A percentile compares a stretch with the other conserved stretches of the same genome.
Evolutionary conservation across 1,284 basidiomycete genomes (phyloP).

Genomic region (Leccinum angustisporum): DNA sequence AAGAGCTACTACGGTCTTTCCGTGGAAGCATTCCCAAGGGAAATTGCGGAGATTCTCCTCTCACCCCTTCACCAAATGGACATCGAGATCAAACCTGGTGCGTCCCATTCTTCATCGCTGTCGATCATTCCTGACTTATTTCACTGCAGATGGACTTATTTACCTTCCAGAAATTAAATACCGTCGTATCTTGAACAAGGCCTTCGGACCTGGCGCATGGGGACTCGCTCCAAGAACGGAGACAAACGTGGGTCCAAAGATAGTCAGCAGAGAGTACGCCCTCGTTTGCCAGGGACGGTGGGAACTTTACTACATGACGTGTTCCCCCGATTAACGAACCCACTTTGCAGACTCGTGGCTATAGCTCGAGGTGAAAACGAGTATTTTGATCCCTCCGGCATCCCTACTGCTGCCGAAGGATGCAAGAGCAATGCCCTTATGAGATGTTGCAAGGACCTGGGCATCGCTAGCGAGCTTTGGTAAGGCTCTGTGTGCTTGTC

Average conservation of each 20-base stretch:
- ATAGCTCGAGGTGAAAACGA: constrained; percentile 96
- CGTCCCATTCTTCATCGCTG: constrained; percentile 20
- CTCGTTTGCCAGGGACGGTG: constrained; percentile 91
- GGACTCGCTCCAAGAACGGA: constrained; percentile 92
- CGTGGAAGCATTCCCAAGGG: constrained; percentile 73
- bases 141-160: constrained; percentile 77
- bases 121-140: background rate
- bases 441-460: constrained; percentile 97
- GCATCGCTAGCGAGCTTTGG: constrained; percentile 96
- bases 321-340: background rate
- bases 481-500: constrained; percentile 34
- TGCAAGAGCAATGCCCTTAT: constrained; percentile 97
- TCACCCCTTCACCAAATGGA: constrained; percentile 77
- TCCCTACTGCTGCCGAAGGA: constrained; percentile 92
- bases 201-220: constrained; percentile 98
- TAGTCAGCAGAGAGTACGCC: constrained; percentile 94
- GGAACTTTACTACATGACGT: constrained; percentile 19
- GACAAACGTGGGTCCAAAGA: constrained; percentile 85
- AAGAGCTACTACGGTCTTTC: constrained; percentile 86
- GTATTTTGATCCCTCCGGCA: constrained; percentile 90
- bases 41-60: constrained; percentile 73
- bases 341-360: constrained; percentile 69
- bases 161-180: constrained; percentile 99
- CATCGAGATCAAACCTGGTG: constrained; percentile 93
- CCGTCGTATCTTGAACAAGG: constrained; percentile 88